These are phyloP conservation scores for Boletus sp. DNA, from an alignment of 1,284 basidiomycete species.

Conservation along the genomic window DNA sequence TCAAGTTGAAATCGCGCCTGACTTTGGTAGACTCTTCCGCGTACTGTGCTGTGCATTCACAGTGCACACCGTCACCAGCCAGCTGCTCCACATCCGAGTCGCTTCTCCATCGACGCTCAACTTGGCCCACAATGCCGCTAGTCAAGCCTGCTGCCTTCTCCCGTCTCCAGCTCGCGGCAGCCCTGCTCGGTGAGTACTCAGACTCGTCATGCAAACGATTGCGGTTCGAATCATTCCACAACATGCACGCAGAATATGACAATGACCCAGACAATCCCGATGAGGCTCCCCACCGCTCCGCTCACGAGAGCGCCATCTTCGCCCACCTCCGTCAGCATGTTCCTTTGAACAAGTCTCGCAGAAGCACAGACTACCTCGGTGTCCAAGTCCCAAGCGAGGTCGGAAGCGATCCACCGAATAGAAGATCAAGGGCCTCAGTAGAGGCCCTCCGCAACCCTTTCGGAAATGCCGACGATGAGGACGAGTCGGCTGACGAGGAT, in stretches of 20 bases:
- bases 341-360: conserved; percentile 37
- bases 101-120: neutral
- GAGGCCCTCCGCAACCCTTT: conserved; percentile 70
- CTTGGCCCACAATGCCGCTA: conserved; percentile 17
- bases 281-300: conserved; percentile 54
- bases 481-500: conserved; percentile 47
- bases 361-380: conserved; percentile 62
- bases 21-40: too few species aligned
- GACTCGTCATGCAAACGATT: neutral
- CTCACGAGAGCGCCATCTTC: conserved; percentile 80
- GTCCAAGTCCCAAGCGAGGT: conserved; percentile 60
- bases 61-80: conserved; percentile 3
- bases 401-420: conserved; percentile 48
- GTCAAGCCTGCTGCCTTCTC: conserved; percentile 60
- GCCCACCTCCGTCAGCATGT: conserved; percentile 55
- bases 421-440: conserved; percentile 48
- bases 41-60: neutral
- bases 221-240: neutral
- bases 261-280: conserved; percentile 68
- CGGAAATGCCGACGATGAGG: conserved; percentile 52
- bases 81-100: neutral
- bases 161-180: conserved; percentile 74
- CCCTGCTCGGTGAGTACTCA: conserved; percentile 58
- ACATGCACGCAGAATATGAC: conserved; percentile 62
- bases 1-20: conserved; percentile 17